phyloP scores from a whole-genome alignment of 805 yeast species.

The Candida oleophila region DNA sequence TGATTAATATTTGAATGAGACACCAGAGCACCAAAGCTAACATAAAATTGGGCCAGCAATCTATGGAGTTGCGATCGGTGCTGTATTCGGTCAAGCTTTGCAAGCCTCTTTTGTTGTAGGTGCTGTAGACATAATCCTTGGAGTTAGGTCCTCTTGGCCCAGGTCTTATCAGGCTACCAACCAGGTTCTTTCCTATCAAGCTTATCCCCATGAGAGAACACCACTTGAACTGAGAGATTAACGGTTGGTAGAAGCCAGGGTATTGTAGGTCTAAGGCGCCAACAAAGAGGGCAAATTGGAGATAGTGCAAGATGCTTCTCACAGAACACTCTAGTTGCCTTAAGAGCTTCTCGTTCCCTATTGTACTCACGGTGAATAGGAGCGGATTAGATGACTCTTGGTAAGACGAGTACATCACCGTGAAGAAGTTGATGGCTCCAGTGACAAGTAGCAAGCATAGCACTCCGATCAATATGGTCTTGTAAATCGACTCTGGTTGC shows the following conservation, averaged over 20 bases:
- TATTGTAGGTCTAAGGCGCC: slow-evolving; percentile 54
- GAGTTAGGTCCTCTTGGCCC: neutral
- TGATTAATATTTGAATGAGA: slow-evolving; percentile 18
- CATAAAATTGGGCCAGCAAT: slow-evolving; percentile 47
- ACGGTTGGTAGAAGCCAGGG: slow-evolving; percentile 64
- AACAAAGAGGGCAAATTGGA: slow-evolving; percentile 60
- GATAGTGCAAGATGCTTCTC: slow-evolving; percentile 47
- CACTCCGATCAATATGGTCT: slow-evolving; percentile 38
- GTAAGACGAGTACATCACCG: slow-evolving; percentile 50
- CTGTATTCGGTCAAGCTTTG: slow-evolving; percentile 33
- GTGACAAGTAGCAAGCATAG: slow-evolving; percentile 39
- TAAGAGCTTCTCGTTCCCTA: slow-evolving; percentile 56
- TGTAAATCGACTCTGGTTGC: slow-evolving; percentile 26
- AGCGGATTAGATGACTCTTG: slow-evolving; percentile 58
- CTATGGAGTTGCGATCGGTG: slow-evolving; percentile 19
- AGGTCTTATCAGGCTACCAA: slow-evolving; percentile 5
- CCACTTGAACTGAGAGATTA: slow-evolving; percentile 54
- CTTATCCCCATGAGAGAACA: slow-evolving; percentile 46
- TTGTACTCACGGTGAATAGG: slow-evolving; percentile 52
- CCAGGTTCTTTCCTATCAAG: slow-evolving; percentile 11
- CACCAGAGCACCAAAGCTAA: slow-evolving; percentile 29
- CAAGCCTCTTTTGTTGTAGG: slow-evolving; percentile 42
- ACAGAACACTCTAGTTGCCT: slow-evolving; percentile 56
- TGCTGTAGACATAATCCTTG: slow-evolving; percentile 40
- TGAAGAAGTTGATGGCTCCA: slow-evolving; percentile 37